Percentiles rank a stretch among this genome's conserved stretches.
phyloP scores from a whole-genome alignment of 139 green algal species.

The Deuterostichococcus epilithicus region DNA sequence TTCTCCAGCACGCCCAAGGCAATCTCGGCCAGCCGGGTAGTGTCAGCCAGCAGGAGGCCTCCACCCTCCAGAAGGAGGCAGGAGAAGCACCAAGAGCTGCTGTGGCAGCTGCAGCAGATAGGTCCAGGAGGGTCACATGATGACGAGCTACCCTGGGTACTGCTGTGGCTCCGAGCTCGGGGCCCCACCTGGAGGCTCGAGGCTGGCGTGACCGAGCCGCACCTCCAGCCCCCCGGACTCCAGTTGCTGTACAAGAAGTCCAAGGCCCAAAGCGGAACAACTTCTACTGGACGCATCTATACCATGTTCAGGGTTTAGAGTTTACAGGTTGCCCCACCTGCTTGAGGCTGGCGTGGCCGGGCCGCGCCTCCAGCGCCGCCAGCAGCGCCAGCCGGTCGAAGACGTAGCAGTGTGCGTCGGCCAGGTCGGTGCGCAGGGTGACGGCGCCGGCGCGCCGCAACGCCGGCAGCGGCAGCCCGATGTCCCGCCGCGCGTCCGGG shows the following conservation, averaged over 20 bases:
- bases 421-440: slow-evolving; percentile 41
- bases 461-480: slow-evolving; percentile 40
- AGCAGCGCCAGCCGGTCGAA: slow-evolving; percentile 48
- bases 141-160: too few species aligned
- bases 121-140: too few species aligned
- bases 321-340: neutral
- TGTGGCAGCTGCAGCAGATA: too few species aligned
- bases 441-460: slow-evolving; percentile 22
- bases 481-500: slow-evolving; percentile 48
- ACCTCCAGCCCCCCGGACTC: neutral
- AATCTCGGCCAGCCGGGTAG: too few species aligned
- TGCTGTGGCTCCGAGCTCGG: neutral
- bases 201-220: neutral
- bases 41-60: too few species aligned
- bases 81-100: too few species aligned
- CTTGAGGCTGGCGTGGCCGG: slow-evolving; percentile 35
- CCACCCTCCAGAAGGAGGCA: too few species aligned
- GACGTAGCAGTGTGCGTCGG: slow-evolving; percentile 65
- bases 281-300: neutral
- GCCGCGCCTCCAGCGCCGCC: slow-evolving; percentile 40
- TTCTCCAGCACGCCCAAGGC: too few species aligned
- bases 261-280: neutral
- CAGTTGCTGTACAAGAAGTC: neutral
- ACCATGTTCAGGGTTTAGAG: neutral
- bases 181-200: neutral